Percentiles rank a stretch among this genome's conserved stretches.
Conservation (phyloP, 768 basidiomycete species). For the Ephemerocybe angulata region DNA sequence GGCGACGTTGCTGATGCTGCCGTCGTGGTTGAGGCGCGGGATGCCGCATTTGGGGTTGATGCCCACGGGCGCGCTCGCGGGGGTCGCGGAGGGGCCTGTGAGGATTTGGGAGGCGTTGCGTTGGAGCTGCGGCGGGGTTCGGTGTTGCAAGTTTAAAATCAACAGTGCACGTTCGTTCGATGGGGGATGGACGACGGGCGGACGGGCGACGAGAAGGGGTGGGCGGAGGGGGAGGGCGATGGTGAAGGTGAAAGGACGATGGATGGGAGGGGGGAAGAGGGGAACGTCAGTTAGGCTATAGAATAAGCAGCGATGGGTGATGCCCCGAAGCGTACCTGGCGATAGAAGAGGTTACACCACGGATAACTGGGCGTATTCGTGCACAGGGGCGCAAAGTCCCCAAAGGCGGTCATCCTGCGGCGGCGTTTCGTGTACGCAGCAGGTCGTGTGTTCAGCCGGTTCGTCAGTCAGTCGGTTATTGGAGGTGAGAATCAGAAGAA, state of each 20-base stretch:
- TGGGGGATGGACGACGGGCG: not conserved
- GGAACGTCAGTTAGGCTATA: slow-evolving; percentile 8
- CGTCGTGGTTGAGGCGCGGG: slow-evolving; percentile 50
- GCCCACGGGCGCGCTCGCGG: slow-evolving; percentile 69
- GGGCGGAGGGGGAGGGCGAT: not conserved
- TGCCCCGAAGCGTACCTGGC: slow-evolving; percentile 65
- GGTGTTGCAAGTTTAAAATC: too few species aligned
- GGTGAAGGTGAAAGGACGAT: not conserved
- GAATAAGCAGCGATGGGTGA: not conserved
- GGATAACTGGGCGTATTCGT: slow-evolving; percentile 72
- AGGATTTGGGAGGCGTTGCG: slow-evolving; percentile 23
- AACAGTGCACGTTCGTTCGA: not conserved
- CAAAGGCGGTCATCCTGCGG: slow-evolving; percentile 62
- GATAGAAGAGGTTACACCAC: slow-evolving; percentile 94
- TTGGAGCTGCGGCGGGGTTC: slow-evolving; percentile 42
- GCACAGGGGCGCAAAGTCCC: slow-evolving; percentile 71
- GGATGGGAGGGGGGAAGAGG: not conserved
- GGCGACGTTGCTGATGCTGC: slow-evolving; percentile 77
- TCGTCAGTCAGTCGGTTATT: too few species aligned
- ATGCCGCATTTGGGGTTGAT: slow-evolving; percentile 82
- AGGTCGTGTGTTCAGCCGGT: too few species aligned
- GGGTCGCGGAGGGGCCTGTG: slow-evolving; percentile 41
- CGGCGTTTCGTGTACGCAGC: too few species aligned
- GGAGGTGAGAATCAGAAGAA: too few species aligned
- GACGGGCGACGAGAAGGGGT: not conserved